Conservation (phyloP, 2,329 filamentous ascomycete species). For the Aureobasidium melanogenum region DNA sequence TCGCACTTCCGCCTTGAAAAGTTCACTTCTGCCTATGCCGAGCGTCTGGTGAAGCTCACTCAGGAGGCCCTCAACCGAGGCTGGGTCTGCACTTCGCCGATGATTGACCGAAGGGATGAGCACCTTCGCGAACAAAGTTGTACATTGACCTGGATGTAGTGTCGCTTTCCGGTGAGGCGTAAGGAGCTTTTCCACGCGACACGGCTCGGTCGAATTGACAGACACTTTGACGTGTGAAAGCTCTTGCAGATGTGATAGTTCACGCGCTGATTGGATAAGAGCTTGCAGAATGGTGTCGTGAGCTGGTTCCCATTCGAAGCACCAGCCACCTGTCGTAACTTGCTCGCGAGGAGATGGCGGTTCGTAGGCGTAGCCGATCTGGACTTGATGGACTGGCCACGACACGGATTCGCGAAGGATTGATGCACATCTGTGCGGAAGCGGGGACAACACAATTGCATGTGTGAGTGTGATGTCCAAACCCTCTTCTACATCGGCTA, state of each 20-base stretch:
- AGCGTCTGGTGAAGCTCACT: not conserved
- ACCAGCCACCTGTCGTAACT: not conserved
- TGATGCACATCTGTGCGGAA: conserved; percentile 2
- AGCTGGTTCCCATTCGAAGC: not conserved
- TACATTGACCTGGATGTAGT: conserved; percentile 5
- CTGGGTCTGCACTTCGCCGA: not conserved
- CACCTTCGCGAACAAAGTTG: conserved; percentile 2
- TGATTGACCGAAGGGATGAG: not conserved
- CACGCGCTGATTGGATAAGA: conserved; percentile 3
- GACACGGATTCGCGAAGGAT: conserved; percentile 7
- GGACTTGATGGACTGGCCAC: conserved; percentile 9
- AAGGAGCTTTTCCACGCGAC: conserved; percentile 2
- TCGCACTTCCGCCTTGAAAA: conserved; percentile 20
- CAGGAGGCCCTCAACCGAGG: not conserved
- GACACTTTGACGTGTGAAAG: conserved; percentile 10
- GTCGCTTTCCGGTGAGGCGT: not conserved
- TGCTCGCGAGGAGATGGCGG: not conserved
- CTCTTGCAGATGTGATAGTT: not conserved
- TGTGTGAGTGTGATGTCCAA: not conserved
- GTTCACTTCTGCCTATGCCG: not conserved
- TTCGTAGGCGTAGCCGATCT: not conserved
- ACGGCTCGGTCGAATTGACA: conserved; percentile 1
- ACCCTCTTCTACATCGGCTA: not conserved
- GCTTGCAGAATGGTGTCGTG: not conserved
- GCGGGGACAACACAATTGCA: conserved; percentile 17